phyloP scores from a whole-genome alignment of 202 grass and related monocot genomes.

The Tripidium arundinaceum region DNA sequence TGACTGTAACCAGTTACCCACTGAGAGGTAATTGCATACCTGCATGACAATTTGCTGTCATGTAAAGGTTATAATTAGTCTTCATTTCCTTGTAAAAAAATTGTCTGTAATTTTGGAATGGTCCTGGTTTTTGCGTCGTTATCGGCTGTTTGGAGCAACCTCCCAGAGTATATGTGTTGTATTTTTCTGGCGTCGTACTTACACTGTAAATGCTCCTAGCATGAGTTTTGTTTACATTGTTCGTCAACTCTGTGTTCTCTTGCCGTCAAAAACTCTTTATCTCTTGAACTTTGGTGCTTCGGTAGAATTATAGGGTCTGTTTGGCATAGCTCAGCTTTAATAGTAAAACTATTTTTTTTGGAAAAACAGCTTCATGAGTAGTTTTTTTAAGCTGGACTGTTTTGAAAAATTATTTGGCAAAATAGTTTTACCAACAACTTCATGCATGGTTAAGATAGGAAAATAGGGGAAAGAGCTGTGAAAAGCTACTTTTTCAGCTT shows the following conservation, averaged over 20 bases:
- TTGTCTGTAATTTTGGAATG: neutral
- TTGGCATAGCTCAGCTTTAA: too few relatives aligned
- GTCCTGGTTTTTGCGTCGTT: neutral
- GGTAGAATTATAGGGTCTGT: too few relatives aligned
- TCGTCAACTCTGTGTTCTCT: neutral
- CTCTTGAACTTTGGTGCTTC: neutral
- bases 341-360: too few relatives aligned
- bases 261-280: too few relatives aligned
- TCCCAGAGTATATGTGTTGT: neutral
- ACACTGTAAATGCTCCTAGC: neutral
- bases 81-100: neutral
- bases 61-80: neutral
- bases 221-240: neutral
- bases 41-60: neutral
- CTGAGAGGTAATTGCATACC: neutral
- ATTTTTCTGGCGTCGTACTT: neutral
- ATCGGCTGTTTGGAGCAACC: neutral
- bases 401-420: too few relatives aligned
- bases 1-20: neutral
- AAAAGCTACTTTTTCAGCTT: too few relatives aligned
- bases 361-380: too few relatives aligned
- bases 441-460: too few relatives aligned
- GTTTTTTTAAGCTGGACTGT: too few relatives aligned
- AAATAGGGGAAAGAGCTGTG: too few relatives aligned
- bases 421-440: too few relatives aligned